phyloP scores from a whole-genome alignment of 805 yeast genomes.

The Barnettozyma siamensis region DNA sequence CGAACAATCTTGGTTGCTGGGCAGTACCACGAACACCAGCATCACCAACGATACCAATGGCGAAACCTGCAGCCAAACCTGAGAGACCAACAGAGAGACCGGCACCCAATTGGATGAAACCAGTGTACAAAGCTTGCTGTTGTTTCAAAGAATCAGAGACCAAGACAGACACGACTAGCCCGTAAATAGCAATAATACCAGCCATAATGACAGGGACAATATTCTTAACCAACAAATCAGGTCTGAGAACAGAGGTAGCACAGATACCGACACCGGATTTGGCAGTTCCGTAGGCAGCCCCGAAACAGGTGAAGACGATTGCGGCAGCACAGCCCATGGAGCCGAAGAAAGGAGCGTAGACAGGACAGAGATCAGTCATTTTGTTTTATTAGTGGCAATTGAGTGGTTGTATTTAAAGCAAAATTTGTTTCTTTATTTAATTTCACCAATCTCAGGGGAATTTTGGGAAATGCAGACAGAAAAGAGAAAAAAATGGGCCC shows the following conservation, averaged over 20 bases:
- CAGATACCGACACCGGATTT: conserved; percentile 99
- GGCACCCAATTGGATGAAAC: conserved; percentile 97
- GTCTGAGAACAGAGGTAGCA: conserved; percentile 96
- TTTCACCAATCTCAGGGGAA: neutral
- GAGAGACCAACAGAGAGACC: conserved; percentile 96
- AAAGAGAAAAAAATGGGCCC: neutral
- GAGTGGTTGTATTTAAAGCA: neutral
- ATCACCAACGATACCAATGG: conserved; percentile 99
- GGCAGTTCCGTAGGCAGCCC: conserved; percentile 99
- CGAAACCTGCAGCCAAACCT: conserved; percentile 97
- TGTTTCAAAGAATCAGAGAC: conserved; percentile 87
- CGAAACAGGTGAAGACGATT: conserved; percentile 96
- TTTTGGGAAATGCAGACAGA: neutral
- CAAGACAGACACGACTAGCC: conserved; percentile 91
- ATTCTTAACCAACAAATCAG: conserved; percentile 88
- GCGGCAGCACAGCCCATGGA: conserved; percentile 99
- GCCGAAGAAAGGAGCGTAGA: conserved; percentile 87
- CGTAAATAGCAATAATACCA: conserved; percentile 98
- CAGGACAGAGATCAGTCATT: conserved; percentile 29
- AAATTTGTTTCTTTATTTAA: neutral
- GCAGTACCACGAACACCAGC: conserved; percentile 99
- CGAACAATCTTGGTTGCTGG: conserved; percentile 97
- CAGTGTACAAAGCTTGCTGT: conserved; percentile 90
- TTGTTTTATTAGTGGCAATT: too few relatives aligned
- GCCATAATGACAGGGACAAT: conserved; percentile 98